Evolutionary conservation across 2,329 filamentous ascomycete species (phyloP), one percentile per base, ranked within the genome.

Genomic region (Cephalotrichum gorgonifer): DNA sequence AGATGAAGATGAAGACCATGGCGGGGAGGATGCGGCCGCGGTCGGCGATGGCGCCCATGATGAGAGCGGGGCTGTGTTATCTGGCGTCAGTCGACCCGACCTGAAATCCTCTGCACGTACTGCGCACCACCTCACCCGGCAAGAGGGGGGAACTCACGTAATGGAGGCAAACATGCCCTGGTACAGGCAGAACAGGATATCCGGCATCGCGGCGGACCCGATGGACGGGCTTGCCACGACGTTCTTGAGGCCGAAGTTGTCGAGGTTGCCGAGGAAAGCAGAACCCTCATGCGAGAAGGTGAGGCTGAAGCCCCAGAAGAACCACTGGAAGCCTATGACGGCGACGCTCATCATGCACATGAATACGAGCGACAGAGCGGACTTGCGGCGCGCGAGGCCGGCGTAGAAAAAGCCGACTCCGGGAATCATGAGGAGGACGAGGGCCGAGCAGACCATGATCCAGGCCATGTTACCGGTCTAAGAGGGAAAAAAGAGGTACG

Each of bases 321-420:
- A 95, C 88, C 89, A 95, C 62, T 95, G 88, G 68, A 95, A 94
- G 45, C 81, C 83, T 52, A 89, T 80, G 55, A 94, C 80, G 11
- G 80, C 86, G 4, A 85, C 79, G 15, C 86, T 83, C 71, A 95
- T 84, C 70, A 95, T 78, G 14, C 86, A 86, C 4, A 95, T 76
- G 76, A 87, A 90, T 64, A 95, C 85, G 53, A 95, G 75, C 17
- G 88, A 87, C 49, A 95, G 74, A 4, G 89, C 89, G 0, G 88
- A 94, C 72, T 95, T 95, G 64, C 89, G 81, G 50, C 88, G 83
- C 15, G 89, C 88, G 15, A 95, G 83, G 54, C 88, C 89, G 41
- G 86, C 91, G 73, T 95, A 95, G 76, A 95, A 95, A 75, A 95
- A 93, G 48, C 88, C 89, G 60, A 95, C 88, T 51, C 89, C 89